A percentile compares a stretch with the other conserved stretches of the same genome.
These are phyloP conservation scores for Tuber umbilicatum DNA, from an alignment of 495 filamentous ascomycete species.

Conservation along the genomic window DNA sequence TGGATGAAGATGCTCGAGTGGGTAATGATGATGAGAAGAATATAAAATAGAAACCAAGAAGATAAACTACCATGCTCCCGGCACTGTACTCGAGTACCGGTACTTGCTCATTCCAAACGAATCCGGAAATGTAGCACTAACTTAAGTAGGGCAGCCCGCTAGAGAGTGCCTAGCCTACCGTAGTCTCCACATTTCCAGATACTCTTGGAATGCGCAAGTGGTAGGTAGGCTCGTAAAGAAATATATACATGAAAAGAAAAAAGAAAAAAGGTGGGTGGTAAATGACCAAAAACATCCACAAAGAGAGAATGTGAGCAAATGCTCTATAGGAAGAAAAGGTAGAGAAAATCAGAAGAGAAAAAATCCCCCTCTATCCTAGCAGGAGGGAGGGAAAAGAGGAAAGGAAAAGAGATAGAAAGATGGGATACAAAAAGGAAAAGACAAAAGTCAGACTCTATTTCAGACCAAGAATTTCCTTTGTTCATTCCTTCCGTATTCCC, in stretches of 20 bases:
- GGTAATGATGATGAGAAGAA: not conserved
- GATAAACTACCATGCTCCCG: slow-evolving; percentile 2
- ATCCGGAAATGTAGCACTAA: not conserved
- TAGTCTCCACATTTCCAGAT: not conserved
- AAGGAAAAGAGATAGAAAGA: not conserved
- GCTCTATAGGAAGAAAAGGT: slow-evolving; percentile 2
- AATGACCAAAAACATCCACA: not conserved
- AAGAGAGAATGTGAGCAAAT: slow-evolving; percentile 3
- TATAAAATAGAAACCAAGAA: slow-evolving; percentile 5
- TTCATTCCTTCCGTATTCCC: slow-evolving; percentile 62
- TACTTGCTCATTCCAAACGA: not conserved
- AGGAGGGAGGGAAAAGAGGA: not conserved
- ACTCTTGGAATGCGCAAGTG: not conserved
- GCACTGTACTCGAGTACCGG: too few relatives aligned
- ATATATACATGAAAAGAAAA: not conserved
- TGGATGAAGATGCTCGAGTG: not conserved
- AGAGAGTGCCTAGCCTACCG: not conserved
- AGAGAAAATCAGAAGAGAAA: not conserved
- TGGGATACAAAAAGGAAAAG: not conserved
- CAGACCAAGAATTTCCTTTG: slow-evolving; percentile 58
- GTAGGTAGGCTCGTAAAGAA: not conserved
- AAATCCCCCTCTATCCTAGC: not conserved
- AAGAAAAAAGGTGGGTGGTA: not conserved
- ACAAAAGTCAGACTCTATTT: slow-evolving; percentile 13
- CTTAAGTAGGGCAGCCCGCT: not conserved